Evolutionary conservation across 2,329 filamentous ascomycete species (phyloP).

Genomic region (Stemphylium beticola): DNA sequence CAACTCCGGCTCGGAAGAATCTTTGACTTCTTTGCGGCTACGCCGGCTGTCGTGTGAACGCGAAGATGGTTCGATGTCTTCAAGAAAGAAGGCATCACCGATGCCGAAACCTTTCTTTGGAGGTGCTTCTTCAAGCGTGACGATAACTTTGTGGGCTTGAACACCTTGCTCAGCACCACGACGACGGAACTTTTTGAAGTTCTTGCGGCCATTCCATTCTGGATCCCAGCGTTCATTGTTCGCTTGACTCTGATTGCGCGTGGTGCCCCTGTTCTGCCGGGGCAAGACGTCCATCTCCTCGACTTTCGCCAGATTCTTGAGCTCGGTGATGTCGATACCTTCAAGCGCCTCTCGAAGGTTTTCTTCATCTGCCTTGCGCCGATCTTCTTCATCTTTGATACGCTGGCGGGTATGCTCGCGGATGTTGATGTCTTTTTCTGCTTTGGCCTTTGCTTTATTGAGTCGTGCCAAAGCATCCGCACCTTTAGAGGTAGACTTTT

Average conservation of each 20-base stretch:
- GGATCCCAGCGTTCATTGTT: slow-evolving; percentile 78
- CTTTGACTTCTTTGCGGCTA: slow-evolving; percentile 15
- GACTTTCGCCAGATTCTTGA: slow-evolving; percentile 76
- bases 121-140: slow-evolving; percentile 71
- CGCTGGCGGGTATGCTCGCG: slow-evolving; percentile 53
- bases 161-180: slow-evolving; percentile 46
- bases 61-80: slow-evolving; percentile 43
- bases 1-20: slow-evolving; percentile 35
- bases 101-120: slow-evolving; percentile 74
- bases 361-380: slow-evolving; percentile 68
- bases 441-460: slow-evolving; percentile 50
- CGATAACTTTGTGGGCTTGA: slow-evolving; percentile 65
- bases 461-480: slow-evolving; percentile 52
- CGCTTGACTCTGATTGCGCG: slow-evolving; percentile 31
- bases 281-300: slow-evolving; percentile 74
- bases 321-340: slow-evolving; percentile 71
- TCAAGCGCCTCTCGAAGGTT: slow-evolving; percentile 62
- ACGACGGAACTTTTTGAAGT: slow-evolving; percentile 88
- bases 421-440: slow-evolving; percentile 69
- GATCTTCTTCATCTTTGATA: slow-evolving; percentile 60
- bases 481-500: slow-evolving; percentile 25
- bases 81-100: slow-evolving; percentile 78
- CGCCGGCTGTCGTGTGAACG: slow-evolving; percentile 22
- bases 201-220: slow-evolving; percentile 90
- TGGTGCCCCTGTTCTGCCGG: slow-evolving; percentile 30